Base-by-base conservation (phyloP, 139 green algal species). In the Coelastrella sp. region DNA sequence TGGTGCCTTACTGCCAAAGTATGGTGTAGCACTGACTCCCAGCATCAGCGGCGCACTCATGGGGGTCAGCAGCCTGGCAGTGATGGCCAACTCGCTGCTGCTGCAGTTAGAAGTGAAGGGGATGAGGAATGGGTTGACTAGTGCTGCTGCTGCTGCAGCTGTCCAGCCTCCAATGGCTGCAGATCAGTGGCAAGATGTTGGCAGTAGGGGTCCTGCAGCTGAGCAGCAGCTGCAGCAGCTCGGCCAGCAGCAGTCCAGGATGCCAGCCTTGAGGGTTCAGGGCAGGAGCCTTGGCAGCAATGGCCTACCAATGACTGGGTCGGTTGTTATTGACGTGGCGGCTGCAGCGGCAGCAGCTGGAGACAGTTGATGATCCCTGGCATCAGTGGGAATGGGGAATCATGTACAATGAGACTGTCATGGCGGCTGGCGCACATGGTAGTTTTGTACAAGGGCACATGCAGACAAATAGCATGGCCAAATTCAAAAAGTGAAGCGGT, bases 51-150 rank as follows among this genome's bases (percentile, higher is more conserved):
- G 95, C 19, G 97, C 97, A 0, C 83, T 99, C 14, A 99, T 99
- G 97, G 97, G 96, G 1, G 6, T 96, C 7, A 97, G 94, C 88
- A 97, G 93, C 0, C 86, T 99, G 25, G 93, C 94, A 11, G 97
- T 99, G 3, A 98, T 99, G 91, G 92, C 78, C 72, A 99, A 99
- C 94, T 98, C 96, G 6, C 91, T 99, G 68, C 86, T 96, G 76
- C 94, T 99, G n/a, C 97, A 94, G 70, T 56, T 90, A 12, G 93
- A 95, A 83, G 81, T 93, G 60, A 65, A 59, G 24, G 60, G 61
- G 27, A 75, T 80, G 68, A 15, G 84, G 49, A 66, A 88, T 66
- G 84, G 84, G 9, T 49, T 87, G 61, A 20, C 22, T n/a, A 68
- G 35, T 12, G 84, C 84, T 59, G 74, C 74, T n/a, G 74, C 74